phyloP scores from a whole-genome alignment of 2,329 filamentous ascomycete genomes.

The Penicillium capsulatum region DNA sequence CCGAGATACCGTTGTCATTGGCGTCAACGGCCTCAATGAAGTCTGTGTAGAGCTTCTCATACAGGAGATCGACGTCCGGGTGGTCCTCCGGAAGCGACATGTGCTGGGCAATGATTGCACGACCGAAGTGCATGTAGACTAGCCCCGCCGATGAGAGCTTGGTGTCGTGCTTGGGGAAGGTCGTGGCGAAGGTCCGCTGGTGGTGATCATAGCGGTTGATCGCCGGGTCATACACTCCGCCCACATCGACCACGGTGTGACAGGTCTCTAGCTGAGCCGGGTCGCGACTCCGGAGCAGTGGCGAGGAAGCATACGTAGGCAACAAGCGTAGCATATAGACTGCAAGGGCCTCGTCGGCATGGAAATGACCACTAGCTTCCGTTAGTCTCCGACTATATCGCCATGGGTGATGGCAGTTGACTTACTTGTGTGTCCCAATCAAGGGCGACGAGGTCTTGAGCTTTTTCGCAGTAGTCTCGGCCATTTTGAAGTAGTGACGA shows the following conservation, averaged over 20 bases:
- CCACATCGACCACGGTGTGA: conserved; percentile 97
- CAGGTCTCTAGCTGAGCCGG: conserved; percentile 70
- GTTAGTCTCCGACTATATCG: conserved; percentile 1
- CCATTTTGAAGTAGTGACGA: conserved; percentile 54
- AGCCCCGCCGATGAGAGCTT: conserved; percentile 92
- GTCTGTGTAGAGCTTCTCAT: conserved; percentile 83
- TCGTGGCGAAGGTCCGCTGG: conserved; percentile 82
- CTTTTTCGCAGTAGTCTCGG: conserved; percentile 70
- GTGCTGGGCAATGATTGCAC: conserved; percentile 68
- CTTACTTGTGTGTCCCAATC: conserved; percentile 85
- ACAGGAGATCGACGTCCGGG: conserved; percentile 68
- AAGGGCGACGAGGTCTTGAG: conserved; percentile 69
- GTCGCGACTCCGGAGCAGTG: conserved; percentile 83
- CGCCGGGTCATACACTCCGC: conserved; percentile 79
- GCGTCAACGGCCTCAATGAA: conserved; percentile 96
- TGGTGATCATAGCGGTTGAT: conserved; percentile 90
- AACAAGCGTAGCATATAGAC: conserved; percentile 92
- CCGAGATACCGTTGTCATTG: conserved; percentile 91
- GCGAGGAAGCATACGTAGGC: conserved; percentile 69
- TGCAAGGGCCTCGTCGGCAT: conserved; percentile 95
- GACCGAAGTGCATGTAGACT: conserved; percentile 93
- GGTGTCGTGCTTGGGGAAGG: conserved; percentile 76
- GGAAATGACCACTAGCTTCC: conserved; percentile 73
- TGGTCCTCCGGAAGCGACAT: conserved; percentile 58
- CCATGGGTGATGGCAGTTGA: neutral